A percentile compares a stretch with the other conserved stretches of the same genome.
Evolutionary conservation across 1,139 yeast species (phyloP).

Genomic region (Nakaseomyces nivariensis): DNA sequence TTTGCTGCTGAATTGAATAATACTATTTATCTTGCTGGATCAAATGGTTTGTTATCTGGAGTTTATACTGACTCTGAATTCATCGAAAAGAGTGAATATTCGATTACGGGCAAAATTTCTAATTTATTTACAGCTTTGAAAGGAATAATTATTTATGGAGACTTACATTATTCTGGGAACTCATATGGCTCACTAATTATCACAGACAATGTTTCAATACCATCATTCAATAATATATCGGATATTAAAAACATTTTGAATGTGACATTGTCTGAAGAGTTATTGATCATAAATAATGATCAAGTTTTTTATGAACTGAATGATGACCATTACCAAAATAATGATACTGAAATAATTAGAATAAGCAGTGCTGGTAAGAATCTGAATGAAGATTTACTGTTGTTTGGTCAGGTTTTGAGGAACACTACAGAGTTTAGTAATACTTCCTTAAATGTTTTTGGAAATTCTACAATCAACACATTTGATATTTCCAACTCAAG

Average conservation of each 20-base stretch:
- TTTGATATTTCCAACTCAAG: conserved; percentile 5
- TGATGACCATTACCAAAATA: not conserved
- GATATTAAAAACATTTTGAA: conserved; percentile 13
- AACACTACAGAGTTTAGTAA: conserved; percentile 7
- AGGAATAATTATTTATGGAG: conserved; percentile 20
- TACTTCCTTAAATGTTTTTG: conserved; percentile 1
- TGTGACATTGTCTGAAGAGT: conserved; percentile 20
- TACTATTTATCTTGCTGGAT: conserved; percentile 16
- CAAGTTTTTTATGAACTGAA: not conserved
- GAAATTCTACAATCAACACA: conserved; percentile 13
- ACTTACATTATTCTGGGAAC: conserved; percentile 9
- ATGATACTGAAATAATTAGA: conserved; percentile 9
- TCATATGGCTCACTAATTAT: conserved; percentile 15
- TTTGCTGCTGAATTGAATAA: conserved; percentile 20
- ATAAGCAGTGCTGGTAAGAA: conserved; percentile 25
- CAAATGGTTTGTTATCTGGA: conserved; percentile 11
- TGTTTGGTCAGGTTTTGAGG: conserved; percentile 29
- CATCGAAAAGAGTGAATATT: not conserved
- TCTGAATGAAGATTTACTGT: conserved; percentile 26
- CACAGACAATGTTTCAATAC: conserved; percentile 25
- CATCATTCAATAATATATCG: conserved; percentile 13
- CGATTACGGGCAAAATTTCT: conserved; percentile 7
- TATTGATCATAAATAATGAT: conserved; percentile 17
- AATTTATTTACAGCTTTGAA: not conserved
- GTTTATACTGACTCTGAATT: not conserved